Conservation (phyloP, 2,329 filamentous ascomycete genomes). For the Colletotrichum sp. region DNA sequence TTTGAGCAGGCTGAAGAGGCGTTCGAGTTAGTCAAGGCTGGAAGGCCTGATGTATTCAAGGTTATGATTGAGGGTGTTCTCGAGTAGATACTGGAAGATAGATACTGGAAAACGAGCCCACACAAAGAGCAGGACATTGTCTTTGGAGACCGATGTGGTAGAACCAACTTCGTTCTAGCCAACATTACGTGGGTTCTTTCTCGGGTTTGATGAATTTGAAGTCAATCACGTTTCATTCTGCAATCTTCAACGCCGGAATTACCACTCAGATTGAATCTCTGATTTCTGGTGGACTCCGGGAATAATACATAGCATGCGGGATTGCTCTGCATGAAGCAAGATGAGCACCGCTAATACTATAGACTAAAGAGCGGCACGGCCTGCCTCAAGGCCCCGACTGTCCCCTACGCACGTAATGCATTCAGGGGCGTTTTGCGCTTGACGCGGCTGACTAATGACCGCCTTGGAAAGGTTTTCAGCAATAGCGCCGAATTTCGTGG, state of each 20-base stretch:
- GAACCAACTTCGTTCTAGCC: too few relatives aligned
- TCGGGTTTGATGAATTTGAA: rapidly evolving
- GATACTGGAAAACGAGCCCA: background rate
- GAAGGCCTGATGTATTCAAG: background rate
- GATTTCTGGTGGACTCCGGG: too few relatives aligned
- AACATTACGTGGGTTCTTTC: background rate
- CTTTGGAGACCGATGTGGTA: too few relatives aligned
- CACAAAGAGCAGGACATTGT: rapidly evolving
- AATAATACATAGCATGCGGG: too few relatives aligned
- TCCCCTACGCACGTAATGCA: background rate
- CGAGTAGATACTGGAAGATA: background rate
- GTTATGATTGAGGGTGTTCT: background rate
- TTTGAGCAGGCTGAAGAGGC: background rate
- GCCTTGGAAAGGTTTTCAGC: background rate
- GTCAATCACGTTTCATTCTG: background rate
- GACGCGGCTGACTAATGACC: background rate
- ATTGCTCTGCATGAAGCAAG: too few relatives aligned
- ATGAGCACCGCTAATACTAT: too few relatives aligned
- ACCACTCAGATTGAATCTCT: background rate
- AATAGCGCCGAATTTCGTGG: background rate
- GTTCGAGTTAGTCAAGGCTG: background rate
- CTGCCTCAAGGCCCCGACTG: too few relatives aligned
- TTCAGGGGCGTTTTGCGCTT: background rate
- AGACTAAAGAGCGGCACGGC: too few relatives aligned
- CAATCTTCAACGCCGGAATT: background rate